Evolutionary conservation across 2,329 filamentous ascomycete genomes (phyloP).

Genomic region (Fusarium nygamai): DNA sequence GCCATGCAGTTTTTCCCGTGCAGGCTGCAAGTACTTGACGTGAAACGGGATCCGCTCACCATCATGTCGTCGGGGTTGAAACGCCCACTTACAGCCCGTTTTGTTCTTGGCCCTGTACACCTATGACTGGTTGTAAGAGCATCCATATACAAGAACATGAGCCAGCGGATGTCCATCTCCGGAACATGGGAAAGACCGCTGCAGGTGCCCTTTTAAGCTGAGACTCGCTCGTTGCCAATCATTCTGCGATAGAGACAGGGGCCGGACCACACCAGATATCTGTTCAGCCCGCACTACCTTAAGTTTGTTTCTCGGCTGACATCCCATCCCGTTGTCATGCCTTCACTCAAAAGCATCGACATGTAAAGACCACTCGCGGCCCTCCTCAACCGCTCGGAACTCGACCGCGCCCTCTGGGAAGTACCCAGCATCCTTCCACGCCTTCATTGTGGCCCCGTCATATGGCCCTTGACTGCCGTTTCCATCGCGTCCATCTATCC

Average conservation of each 20-base stretch:
- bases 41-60: conserved; percentile 35
- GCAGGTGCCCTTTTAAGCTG: conserved; percentile 26
- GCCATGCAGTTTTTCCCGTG: conserved; percentile 33
- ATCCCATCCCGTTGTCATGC: conserved; percentile 15
- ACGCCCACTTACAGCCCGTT: conserved; percentile 22
- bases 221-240: conserved; percentile 8
- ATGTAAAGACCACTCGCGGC: conserved; percentile 62
- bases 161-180: conserved; percentile 22
- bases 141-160: conserved; percentile 18
- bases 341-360: conserved; percentile 61
- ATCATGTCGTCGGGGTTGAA: conserved; percentile 24
- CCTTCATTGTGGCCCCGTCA: conserved; percentile 84
- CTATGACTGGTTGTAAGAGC: conserved; percentile 33
- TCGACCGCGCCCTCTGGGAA: conserved; percentile 82
- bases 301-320: conserved; percentile 17
- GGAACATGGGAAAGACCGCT: conserved; percentile 19
- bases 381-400: conserved; percentile 69
- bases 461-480: conserved; percentile 86
- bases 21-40: conserved; percentile 29
- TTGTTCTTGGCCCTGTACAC: conserved; percentile 27
- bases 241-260: conserved; percentile 19
- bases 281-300: conserved; percentile 22
- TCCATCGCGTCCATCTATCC: conserved; percentile 87
- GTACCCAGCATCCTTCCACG: conserved; percentile 92
- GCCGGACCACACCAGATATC: conserved; percentile 16